Percentiles rank a stretch among this genome's conserved stretches.
These are phyloP conservation scores for Penicillium sp. DNA, from an alignment of 2,329 filamentous ascomycete species.

Conservation along the genomic window DNA sequence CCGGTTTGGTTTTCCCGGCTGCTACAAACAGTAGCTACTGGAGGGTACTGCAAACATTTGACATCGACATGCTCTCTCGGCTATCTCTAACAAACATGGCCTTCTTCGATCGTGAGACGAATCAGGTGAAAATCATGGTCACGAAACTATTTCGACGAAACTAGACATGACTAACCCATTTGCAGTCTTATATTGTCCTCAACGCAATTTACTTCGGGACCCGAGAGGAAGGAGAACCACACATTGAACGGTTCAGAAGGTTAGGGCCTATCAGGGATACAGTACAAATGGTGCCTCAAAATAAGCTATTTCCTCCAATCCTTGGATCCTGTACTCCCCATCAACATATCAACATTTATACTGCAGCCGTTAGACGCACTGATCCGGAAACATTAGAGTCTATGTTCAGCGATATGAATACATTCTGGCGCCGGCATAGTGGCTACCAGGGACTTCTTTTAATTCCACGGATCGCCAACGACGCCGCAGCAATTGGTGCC, in stretches of 20 bases:
- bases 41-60: not conserved
- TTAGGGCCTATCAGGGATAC: not conserved
- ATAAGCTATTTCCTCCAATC: not conserved
- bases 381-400: not conserved
- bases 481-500: not conserved
- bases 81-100: not conserved
- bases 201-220: not conserved
- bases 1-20: conserved; percentile 17
- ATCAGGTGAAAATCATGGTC: not conserved
- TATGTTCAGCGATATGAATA: not conserved
- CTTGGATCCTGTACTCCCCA: not conserved
- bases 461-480: not conserved
- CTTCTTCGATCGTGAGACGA: not conserved
- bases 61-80: not conserved
- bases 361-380: not conserved
- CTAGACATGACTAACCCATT: not conserved
- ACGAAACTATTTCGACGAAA: no score
- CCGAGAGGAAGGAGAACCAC: not conserved
- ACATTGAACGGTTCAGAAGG: not conserved
- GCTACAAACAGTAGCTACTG: conserved; percentile 1
- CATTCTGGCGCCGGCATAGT: not conserved
- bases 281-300: not conserved
- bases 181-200: not conserved
- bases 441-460: not conserved
- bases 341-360: not conserved